Evolutionary conservation across 805 yeast genomes (phyloP).

Genomic region (Zygosaccharomyces bailii): DNA sequence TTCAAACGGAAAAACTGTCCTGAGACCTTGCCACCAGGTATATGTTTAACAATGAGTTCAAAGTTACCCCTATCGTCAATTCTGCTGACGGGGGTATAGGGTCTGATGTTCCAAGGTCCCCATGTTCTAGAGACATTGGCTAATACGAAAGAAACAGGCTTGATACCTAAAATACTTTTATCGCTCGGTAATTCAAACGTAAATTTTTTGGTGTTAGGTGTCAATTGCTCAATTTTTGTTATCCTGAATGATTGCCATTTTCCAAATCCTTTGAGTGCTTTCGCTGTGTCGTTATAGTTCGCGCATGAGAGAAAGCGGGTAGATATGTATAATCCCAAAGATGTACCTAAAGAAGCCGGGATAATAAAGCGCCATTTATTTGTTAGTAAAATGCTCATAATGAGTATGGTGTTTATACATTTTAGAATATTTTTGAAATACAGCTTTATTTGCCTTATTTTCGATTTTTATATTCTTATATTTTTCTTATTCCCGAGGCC

Average conservation of each 20-base stretch:
- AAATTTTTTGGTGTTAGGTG: slow-evolving; percentile 5
- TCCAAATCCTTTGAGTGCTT: slow-evolving; percentile 6
- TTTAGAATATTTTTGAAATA: no score
- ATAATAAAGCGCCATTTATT: background rate
- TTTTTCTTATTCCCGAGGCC: background rate
- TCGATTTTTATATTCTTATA: background rate
- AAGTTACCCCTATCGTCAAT: slow-evolving; percentile 61
- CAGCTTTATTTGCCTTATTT: background rate
- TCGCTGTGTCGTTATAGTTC: slow-evolving; percentile 1
- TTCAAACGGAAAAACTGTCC: slow-evolving; percentile 61
- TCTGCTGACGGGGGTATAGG: slow-evolving; percentile 56
- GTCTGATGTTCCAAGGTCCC: slow-evolving; percentile 38
- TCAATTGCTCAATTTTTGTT: slow-evolving; percentile 1
- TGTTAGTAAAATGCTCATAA: background rate
- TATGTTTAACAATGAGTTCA: slow-evolving; percentile 71
- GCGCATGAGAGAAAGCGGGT: background rate
- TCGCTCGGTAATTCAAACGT: slow-evolving; percentile 4
- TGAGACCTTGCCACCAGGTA: slow-evolving; percentile 74
- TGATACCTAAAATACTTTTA: background rate
- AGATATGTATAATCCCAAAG: background rate
- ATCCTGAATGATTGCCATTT: slow-evolving; percentile 2
- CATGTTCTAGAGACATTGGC: background rate
- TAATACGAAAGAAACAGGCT: slow-evolving; percentile 5
- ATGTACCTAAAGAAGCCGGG: background rate
- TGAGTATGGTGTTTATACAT: background rate